phyloP scores from a whole-genome alignment of 768 basidiomycete genomes.

The Mycena crocata region DNA sequence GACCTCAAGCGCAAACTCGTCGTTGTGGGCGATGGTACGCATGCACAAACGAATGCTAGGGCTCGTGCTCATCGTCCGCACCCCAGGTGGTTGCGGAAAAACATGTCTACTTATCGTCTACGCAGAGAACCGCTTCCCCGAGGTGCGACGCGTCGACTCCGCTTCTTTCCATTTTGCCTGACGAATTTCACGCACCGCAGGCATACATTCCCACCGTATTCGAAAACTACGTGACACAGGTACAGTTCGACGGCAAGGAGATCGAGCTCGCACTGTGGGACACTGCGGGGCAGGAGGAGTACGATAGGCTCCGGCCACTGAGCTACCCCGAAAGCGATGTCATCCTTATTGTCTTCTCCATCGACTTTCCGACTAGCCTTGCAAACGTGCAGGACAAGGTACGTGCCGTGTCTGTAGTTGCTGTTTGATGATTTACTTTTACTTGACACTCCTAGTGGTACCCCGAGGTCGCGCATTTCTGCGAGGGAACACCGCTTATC shows the following conservation, averaged over 20 bases:
- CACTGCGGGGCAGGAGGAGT: slow-evolving; percentile 97
- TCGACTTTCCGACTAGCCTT: slow-evolving; percentile 92
- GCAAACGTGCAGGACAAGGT: slow-evolving; percentile 94
- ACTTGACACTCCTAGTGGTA: slow-evolving; percentile 72
- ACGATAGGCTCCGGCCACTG: slow-evolving; percentile 87
- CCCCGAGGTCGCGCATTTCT: slow-evolving; percentile 93
- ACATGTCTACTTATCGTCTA: slow-evolving; percentile 97
- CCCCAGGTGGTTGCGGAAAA: slow-evolving; percentile 86
- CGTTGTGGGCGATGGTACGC: slow-evolving; percentile 87
- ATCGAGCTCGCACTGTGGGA: slow-evolving; percentile 99
- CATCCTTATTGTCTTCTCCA: slow-evolving; percentile 93
- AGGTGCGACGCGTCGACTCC: slow-evolving; percentile 62
- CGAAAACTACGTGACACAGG: slow-evolving; percentile 92
- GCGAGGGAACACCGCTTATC: slow-evolving; percentile 88
- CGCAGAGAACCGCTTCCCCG: slow-evolving; percentile 95
- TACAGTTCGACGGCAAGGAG: slow-evolving; percentile 86
- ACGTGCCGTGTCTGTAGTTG: slow-evolving; percentile 33
- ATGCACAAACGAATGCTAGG: not conserved
- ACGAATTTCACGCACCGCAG: slow-evolving; percentile 59
- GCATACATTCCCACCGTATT: slow-evolving; percentile 95
- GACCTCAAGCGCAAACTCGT: slow-evolving; percentile 90
- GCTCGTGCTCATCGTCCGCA: slow-evolving; percentile 29
- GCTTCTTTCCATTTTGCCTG: not conserved
- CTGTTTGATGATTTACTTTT: not conserved
- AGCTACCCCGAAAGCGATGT: slow-evolving; percentile 93